These are phyloP conservation scores for Elymus sibiricus DNA, from an alignment of 176 grass and related monocot genomes.

Conservation along the genomic window DNA sequence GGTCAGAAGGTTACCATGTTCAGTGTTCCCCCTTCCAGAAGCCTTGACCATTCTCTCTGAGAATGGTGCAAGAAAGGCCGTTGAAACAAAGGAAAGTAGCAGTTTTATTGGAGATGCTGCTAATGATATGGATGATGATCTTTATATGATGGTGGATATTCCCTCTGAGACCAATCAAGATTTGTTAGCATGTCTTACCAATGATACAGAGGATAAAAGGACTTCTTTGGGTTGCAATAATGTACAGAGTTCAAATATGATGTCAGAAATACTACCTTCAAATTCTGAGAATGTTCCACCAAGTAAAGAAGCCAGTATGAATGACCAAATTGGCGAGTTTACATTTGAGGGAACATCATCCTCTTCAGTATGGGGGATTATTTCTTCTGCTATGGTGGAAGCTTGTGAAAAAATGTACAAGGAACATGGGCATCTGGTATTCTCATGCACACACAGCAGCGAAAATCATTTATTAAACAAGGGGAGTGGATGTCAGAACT, in stretches of 20 bases:
- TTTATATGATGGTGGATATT: constrained; percentile 56
- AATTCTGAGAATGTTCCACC: constrained; percentile 24
- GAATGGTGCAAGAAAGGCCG: constrained; percentile 48
- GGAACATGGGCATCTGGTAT: constrained; percentile 67
- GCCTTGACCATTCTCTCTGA: constrained; percentile 64
- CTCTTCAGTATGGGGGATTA: constrained; percentile 74
- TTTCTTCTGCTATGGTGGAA: constrained; percentile 67
- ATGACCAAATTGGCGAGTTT: constrained; percentile 83
- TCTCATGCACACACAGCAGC: constrained; percentile 53
- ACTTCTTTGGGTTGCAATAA: constrained; percentile 20
- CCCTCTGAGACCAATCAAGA: constrained; percentile 52
- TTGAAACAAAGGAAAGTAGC: constrained; percentile 64
- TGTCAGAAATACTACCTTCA: neutral
- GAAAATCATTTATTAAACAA: constrained; percentile 2
- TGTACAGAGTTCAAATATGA: constrained; percentile 15
- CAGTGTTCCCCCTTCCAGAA: constrained; percentile 61
- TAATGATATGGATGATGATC: constrained; percentile 58
- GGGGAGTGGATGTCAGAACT: constrained; percentile 33
- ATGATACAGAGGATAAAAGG: constrained; percentile 34
- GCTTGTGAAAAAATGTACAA: constrained; percentile 71
- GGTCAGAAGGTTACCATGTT: constrained; percentile 83
- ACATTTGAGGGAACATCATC: constrained; percentile 70
- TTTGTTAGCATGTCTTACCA: constrained; percentile 45
- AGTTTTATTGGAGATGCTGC: constrained; percentile 44
- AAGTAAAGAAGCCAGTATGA: constrained; percentile 30